Percentiles rank a stretch among this genome's conserved stretches.
Evolutionary conservation across 1,284 basidiomycete genomes (phyloP).

Genomic region (Sphaerobolus stellatus): DNA sequence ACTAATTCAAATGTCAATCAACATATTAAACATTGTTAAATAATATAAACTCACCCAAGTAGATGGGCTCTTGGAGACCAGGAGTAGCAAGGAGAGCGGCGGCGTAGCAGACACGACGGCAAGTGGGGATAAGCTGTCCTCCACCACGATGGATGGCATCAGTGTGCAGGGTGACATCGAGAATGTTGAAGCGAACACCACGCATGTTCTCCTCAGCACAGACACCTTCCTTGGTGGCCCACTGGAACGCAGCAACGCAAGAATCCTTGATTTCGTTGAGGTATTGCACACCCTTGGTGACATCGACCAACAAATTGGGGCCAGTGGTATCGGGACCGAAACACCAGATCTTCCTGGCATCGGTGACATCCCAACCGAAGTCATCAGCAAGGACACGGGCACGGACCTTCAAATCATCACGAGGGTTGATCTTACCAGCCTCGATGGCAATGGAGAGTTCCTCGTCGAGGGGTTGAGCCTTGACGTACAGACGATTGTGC

Average conservation of each 20-base stretch:
- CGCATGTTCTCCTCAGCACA: conserved; percentile 98
- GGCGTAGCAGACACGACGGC: conserved; percentile 96
- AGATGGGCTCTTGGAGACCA: conserved; percentile 95
- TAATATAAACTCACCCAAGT: conserved; percentile 61
- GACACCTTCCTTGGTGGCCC: conserved; percentile 99
- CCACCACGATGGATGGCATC: conserved; percentile 99
- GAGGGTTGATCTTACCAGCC: conserved; percentile 79
- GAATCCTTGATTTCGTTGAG: conserved; percentile 99
- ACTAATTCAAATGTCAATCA: conserved; percentile 42
- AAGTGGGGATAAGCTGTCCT: conserved; percentile 96
- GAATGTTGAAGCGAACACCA: conserved; percentile 93
- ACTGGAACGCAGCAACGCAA: conserved; percentile 98
- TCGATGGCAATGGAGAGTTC: conserved; percentile 95
- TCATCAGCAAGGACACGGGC: conserved; percentile 97
- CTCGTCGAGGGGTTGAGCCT: conserved; percentile 92
- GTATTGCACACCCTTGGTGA: conserved; percentile 98
- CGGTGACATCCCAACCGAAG: conserved; percentile 98
- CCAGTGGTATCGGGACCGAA: conserved; percentile 99
- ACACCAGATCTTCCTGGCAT: conserved; percentile 99
- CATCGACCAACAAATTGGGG: conserved; percentile 96
- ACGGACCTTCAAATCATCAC: conserved; percentile 98
- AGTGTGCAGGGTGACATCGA: conserved; percentile 96
- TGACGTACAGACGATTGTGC: conserved; percentile 98
- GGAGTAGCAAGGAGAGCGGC: conserved; percentile 91
- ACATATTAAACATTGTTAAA: neutral